A percentile compares a stretch with the other conserved stretches of the same genome.
Conservation (phyloP, 768 basidiomycete genomes). For the Lactifluus rugatus region DNA sequence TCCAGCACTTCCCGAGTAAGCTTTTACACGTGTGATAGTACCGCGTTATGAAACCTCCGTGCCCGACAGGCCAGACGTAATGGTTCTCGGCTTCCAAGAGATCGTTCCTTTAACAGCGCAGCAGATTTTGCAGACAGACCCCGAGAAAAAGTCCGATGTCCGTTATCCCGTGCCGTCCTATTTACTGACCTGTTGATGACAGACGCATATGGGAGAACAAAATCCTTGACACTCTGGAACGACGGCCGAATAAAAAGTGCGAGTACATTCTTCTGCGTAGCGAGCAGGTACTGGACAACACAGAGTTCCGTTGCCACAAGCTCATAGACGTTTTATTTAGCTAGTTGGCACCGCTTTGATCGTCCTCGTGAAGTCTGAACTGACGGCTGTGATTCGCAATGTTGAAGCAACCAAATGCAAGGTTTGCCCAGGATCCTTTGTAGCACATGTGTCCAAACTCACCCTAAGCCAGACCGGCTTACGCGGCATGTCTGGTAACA, state of each 20-base stretch:
- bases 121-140: slow-evolving; percentile 93
- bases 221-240: slow-evolving; percentile 70
- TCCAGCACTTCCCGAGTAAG: slow-evolving; percentile 39
- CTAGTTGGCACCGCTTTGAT: slow-evolving; percentile 92
- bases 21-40: neutral
- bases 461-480: slow-evolving; percentile 54
- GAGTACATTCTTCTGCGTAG: slow-evolving; percentile 83
- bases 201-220: slow-evolving; percentile 83
- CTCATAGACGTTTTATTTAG: slow-evolving; percentile 31
- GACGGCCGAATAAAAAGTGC: slow-evolving; percentile 52
- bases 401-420: slow-evolving; percentile 91
- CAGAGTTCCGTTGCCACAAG: neutral
- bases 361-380: slow-evolving; percentile 66
- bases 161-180: neutral
- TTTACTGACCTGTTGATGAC: neutral
- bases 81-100: slow-evolving; percentile 90
- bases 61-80: slow-evolving; percentile 65
- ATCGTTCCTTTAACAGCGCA: slow-evolving; percentile 97
- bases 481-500: slow-evolving; percentile 93
- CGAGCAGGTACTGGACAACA: slow-evolving; percentile 57
- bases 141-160: slow-evolving; percentile 66
- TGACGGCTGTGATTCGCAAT: slow-evolving; percentile 74
- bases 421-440: slow-evolving; percentile 32
- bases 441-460: neutral
- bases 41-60: neutral